Conservation (phyloP, 768 basidiomycete genomes). For the Solioccasus polychromus region DNA sequence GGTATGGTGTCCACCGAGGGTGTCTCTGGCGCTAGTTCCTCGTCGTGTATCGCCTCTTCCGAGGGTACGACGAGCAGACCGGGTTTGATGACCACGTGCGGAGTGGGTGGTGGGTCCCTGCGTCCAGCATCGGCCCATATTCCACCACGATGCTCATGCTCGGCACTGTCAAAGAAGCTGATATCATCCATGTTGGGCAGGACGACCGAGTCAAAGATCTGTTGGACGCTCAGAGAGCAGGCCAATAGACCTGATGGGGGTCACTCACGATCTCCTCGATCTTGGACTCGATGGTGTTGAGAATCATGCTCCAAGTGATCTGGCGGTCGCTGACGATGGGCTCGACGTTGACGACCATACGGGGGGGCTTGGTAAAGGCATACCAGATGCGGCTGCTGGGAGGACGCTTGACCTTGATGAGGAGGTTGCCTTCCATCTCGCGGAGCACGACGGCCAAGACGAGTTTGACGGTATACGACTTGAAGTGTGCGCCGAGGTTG, state of each 20-base stretch:
- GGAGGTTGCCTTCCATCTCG: constrained; percentile 87
- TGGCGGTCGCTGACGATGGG: constrained; percentile 94
- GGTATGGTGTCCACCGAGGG: constrained; percentile 23
- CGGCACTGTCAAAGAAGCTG: constrained; percentile 82
- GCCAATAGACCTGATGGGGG: neutral
- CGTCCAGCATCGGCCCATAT: constrained; percentile 81
- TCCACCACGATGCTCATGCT: constrained; percentile 72
- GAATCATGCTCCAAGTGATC: constrained; percentile 91
- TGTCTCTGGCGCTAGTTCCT: constrained; percentile 23
- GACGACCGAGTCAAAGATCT: constrained; percentile 94
- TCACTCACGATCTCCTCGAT: constrained; percentile 79
- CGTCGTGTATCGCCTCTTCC: constrained; percentile 33
- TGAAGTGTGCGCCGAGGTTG: constrained; percentile 78
- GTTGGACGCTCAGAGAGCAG: constrained; percentile 64
- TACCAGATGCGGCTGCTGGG: constrained; percentile 94
- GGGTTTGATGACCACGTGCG: constrained; percentile 7
- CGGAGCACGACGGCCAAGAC: constrained; percentile 85
- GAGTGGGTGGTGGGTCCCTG: constrained; percentile 25
- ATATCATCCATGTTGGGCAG: constrained; percentile 99
- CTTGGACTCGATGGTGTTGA: constrained; percentile 84
- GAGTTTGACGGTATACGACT: constrained; percentile 85
- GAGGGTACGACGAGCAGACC: constrained; percentile 32
- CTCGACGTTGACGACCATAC: constrained; percentile 85
- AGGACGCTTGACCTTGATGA: constrained; percentile 89
- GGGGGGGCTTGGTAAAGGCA: constrained; percentile 85